Base-by-base conservation (phyloP, 2,329 filamentous ascomycete genomes). In the Ophiosphaerella narmari region DNA sequence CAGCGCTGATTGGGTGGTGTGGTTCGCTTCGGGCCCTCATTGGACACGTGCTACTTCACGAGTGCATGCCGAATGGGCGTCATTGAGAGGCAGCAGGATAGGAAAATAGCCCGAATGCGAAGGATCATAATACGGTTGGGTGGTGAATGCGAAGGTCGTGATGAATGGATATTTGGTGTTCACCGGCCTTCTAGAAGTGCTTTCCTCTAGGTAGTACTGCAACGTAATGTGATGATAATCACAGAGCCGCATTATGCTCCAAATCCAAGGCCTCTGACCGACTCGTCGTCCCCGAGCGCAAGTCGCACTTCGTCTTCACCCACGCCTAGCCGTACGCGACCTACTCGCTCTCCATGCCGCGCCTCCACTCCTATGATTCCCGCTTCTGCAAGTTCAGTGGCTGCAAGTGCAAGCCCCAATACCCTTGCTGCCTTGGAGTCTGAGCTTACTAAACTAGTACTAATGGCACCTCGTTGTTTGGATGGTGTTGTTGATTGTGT, bases 291-390 rank as follows among this genome's bases (percentile, higher is more conserved):
- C 52, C 88, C 86, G 61, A 97, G 86, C 26, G 93, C 94, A 69
- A 91, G 83, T 68, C 88, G 88, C 24, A 99, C 85, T 74, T 99
- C 93, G 66, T 97, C 93, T 52, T 96, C 90, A 11, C 90, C 89
- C 59, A 97, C 87, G 18, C 90, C 86, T 48, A 99, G 79, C 48
- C 93, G 82, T 35, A 99, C 84, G 72, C 95, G 92, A 48, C 91
- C 93, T 18, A 90, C 91, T 37, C 94, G 81, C 69, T 97, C 93
- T 0, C 91, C 88, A 58, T 86, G 86, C 52, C 78, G 75, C 4
- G 84, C 84, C 72, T 99, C 94, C 44, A 99, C 74, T 5, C 91
- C 90, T 50, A 99, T 81, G 44, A 99, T 84, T 0, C 94, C 94
- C 0, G 92, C 90, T 53, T 94, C 91, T 54, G 90, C 87, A 16